phyloP scores from a whole-genome alignment of 2,329 filamentous ascomycete genomes.

The Lachnellula hyalina region DNA sequence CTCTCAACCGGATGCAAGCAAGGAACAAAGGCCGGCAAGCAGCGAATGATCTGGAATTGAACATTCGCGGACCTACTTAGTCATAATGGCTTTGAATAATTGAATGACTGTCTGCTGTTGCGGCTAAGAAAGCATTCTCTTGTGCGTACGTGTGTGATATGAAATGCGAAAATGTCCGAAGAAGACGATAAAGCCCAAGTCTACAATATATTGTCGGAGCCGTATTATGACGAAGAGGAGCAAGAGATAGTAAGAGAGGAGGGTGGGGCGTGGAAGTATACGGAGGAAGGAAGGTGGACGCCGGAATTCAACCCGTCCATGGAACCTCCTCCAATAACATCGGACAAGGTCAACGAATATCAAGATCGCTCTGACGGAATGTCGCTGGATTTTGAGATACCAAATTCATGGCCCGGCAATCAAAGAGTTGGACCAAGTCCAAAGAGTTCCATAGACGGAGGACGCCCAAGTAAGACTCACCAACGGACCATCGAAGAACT shows the following conservation, averaged over 20 bases:
- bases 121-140: too few species aligned
- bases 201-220: not conserved
- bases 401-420: not conserved
- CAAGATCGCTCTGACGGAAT: not conserved
- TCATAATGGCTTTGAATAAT: too few species aligned
- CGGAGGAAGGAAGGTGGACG: not conserved
- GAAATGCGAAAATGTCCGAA: not conserved
- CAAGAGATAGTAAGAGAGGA: not conserved
- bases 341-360: not conserved
- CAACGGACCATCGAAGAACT: not conserved
- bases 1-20: not conserved
- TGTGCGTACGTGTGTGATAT: not conserved
- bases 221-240: not conserved
- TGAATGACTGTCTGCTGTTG: too few species aligned
- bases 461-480: not conserved
- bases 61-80: not conserved
- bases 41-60: not conserved
- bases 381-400: not conserved
- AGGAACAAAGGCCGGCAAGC: not conserved
- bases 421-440: not conserved
- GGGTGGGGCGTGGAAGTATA: not conserved
- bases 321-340: not conserved
- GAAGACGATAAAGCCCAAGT: not conserved
- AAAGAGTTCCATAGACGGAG: not conserved
- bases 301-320: not conserved